Percentiles rank a stretch among this genome's conserved stretches.
These are phyloP conservation scores for Wickerhamomyces chaumierensis DNA, from an alignment of 805 yeast species.

Conservation along the genomic window DNA sequence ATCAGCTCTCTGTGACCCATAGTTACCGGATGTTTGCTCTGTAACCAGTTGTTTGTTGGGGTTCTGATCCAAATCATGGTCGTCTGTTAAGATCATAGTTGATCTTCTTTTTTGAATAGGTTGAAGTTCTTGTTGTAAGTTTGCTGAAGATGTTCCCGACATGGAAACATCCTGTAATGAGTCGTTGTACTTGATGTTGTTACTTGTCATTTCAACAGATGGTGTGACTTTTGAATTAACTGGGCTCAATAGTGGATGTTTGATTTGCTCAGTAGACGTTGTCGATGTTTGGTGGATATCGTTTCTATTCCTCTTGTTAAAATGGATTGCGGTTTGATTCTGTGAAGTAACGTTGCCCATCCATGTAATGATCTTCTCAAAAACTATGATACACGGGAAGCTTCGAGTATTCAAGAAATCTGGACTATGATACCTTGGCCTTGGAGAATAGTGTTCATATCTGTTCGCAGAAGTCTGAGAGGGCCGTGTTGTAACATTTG, in stretches of 20 bases:
- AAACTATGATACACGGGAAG: no score
- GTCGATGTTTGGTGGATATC: neutral
- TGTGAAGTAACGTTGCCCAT: neutral
- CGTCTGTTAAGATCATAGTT: conserved; percentile 62
- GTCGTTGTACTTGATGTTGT: conserved; percentile 1
- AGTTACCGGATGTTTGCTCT: no score
- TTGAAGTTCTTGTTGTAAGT: conserved; percentile 5
- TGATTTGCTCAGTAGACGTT: neutral
- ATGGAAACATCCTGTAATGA: conserved; percentile 17
- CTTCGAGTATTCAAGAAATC: no score
- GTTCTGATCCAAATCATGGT: conserved; percentile 35
- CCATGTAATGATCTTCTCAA: neutral
- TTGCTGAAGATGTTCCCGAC: conserved; percentile 17
- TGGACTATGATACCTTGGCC: no score
- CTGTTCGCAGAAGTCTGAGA: no score
- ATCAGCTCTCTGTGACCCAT: no score
- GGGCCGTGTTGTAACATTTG: no score
- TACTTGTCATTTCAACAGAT: neutral
- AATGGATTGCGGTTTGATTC: neutral
- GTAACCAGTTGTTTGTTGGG: no score
- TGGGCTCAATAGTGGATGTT: neutral
- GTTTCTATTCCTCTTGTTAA: neutral
- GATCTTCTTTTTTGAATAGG: conserved; percentile 43
- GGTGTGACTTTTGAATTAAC: neutral
- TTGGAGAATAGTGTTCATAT: no score